Evolutionary conservation across 805 yeast species (phyloP).

Genomic region (Metschnikowia continentalis): DNA sequence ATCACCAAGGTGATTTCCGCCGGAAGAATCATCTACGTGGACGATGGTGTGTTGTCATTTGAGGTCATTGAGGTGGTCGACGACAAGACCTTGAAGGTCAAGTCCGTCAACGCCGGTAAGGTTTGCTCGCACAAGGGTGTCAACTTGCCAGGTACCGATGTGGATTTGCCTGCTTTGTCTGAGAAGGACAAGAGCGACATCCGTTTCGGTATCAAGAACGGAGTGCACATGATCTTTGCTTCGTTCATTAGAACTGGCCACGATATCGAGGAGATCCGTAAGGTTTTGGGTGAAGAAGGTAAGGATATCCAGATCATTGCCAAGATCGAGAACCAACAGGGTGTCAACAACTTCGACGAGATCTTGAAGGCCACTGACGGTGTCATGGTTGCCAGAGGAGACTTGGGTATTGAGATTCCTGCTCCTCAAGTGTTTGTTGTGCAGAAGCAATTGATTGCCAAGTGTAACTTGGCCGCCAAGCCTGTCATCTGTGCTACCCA

Average conservation of each 20-base stretch:
- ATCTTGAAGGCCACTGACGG: conserved; percentile 94
- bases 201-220: conserved; percentile 93
- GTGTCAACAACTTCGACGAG: conserved; percentile 98
- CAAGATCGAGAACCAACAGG: conserved; percentile 99
- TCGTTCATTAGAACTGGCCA: conserved; percentile 94
- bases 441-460: conserved; percentile 98
- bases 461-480: conserved; percentile 98
- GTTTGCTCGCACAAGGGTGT: conserved; percentile 98
- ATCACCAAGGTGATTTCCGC: conserved; percentile 86
- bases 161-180: conserved; percentile 94
- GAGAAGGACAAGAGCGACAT: conserved; percentile 95
- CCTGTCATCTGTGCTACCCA: conserved; percentile 99
- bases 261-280: conserved; percentile 86
- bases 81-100: conserved; percentile 76
- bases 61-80: conserved; percentile 84
- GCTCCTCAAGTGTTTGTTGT: conserved; percentile 98
- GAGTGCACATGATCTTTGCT: conserved; percentile 97
- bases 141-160: conserved; percentile 97
- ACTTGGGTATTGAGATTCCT: conserved; percentile 98
- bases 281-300: conserved; percentile 95
- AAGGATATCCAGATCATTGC: conserved; percentile 92
- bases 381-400: conserved; percentile 99
- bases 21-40: conserved; percentile 91
- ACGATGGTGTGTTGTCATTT: conserved; percentile 96
- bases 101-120: conserved; percentile 90